These are phyloP conservation scores for Coemansia sp. DNA, from an alignment of 192 early-diverging fungal species.

Conservation along the genomic window DNA sequence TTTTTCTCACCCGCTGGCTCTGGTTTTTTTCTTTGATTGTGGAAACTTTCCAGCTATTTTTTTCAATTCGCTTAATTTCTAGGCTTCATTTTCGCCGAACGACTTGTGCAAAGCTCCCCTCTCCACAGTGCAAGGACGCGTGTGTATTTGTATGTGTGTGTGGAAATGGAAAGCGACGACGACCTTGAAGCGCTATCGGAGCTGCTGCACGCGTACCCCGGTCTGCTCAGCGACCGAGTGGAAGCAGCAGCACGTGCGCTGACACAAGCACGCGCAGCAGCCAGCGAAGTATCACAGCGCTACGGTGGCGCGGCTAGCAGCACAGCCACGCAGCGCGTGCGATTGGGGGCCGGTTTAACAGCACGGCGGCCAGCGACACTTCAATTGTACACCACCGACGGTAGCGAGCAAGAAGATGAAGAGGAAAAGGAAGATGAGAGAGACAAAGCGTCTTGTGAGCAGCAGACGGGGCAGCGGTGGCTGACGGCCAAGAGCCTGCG, in stretches of 20 bases:
- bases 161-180: neutral
- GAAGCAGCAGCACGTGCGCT: constrained; percentile 42
- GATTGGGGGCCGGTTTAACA: constrained; percentile 15
- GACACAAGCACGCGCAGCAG: constrained; percentile 39
- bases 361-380: too few relatives aligned
- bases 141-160: neutral
- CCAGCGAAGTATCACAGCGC: constrained; percentile 11
- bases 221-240: constrained; percentile 32
- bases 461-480: constrained; percentile 18
- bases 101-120: too few relatives aligned
- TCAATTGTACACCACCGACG: too few relatives aligned
- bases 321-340: constrained; percentile 24
- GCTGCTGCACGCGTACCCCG: constrained; percentile 42
- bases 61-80: too few relatives aligned
- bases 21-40: too few relatives aligned
- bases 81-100: too few relatives aligned
- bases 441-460: too few relatives aligned
- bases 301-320: constrained; percentile 4
- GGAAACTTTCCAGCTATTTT: too few relatives aligned
- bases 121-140: too few relatives aligned
- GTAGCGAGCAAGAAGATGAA: too few relatives aligned
- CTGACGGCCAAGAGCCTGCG: constrained; percentile 35
- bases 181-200: constrained; percentile 20
- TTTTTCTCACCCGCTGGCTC: too few relatives aligned
- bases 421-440: too few relatives aligned